phyloP scores from a whole-genome alignment of 306 rosid species.

The Lathyrus oleraceus region DNA sequence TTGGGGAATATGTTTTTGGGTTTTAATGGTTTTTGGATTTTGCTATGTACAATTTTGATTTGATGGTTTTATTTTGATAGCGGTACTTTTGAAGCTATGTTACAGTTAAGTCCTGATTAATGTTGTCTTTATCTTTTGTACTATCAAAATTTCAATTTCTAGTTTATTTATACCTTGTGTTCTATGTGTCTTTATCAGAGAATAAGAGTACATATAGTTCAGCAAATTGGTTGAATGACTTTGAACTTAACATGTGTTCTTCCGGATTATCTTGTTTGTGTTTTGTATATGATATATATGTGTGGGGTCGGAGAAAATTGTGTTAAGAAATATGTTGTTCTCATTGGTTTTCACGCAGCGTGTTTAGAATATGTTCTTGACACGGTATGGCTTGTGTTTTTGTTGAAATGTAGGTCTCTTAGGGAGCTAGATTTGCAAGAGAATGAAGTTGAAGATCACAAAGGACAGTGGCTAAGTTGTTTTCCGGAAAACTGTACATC shows the following conservation, averaged over 20 bases:
- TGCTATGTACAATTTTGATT: slow-evolving; percentile 5
- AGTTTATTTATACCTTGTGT: background rate
- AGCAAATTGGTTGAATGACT: slow-evolving; percentile 11
- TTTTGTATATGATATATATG: background rate
- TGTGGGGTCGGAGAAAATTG: no score
- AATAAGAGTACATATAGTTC: background rate
- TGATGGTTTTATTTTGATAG: slow-evolving; percentile 18
- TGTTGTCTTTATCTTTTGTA: slow-evolving; percentile 22
- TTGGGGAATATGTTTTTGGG: background rate
- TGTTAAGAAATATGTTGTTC: background rate
- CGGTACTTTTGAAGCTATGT: background rate
- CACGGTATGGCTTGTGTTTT: background rate
- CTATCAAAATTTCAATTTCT: slow-evolving; percentile 4
- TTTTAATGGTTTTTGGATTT: background rate
- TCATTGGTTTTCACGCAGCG: background rate
- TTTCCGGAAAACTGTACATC: slow-evolving; percentile 84
- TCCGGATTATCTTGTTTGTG: background rate
- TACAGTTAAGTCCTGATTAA: slow-evolving; percentile 1
- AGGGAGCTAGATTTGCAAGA: slow-evolving; percentile 96
- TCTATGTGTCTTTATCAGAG: background rate
- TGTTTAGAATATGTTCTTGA: background rate
- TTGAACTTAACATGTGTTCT: background rate
- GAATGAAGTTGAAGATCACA: slow-evolving; percentile 80
- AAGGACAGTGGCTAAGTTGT: slow-evolving; percentile 90
- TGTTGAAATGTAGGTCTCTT: slow-evolving; percentile 52